Conservation (phyloP, 495 filamentous ascomycete genomes). For the Lasiosphaeriaceae sp. region DNA sequence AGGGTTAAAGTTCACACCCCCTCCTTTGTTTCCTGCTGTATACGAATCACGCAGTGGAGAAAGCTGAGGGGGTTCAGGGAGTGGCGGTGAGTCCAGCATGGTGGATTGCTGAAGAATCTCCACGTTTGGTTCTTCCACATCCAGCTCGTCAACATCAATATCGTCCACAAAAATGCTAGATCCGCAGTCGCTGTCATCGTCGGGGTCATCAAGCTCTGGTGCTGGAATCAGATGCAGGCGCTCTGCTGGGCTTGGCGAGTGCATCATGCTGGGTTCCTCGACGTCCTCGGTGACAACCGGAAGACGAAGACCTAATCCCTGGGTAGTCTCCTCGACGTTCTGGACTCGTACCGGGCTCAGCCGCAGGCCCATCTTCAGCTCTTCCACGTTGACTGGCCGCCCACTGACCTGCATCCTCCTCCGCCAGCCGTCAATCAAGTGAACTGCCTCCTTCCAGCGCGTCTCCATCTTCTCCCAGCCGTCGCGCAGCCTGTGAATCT, state of each 20-base stretch:
- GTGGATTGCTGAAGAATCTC: conserved; percentile 44
- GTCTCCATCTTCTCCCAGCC: conserved; percentile 90
- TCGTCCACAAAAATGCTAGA: conserved; percentile 52
- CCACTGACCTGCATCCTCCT: conserved; percentile 75
- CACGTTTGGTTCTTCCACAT: conserved; percentile 45
- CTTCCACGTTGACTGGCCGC: conserved; percentile 75
- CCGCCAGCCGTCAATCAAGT: conserved; percentile 91
- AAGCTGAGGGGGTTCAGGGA: conserved; percentile 37
- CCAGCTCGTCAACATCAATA: conserved; percentile 46
- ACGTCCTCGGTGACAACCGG: conserved; percentile 36
- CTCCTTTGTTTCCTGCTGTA: conserved; percentile 41
- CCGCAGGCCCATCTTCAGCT: conserved; percentile 70
- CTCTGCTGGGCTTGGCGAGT: conserved; percentile 16
- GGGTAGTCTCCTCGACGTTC: conserved; percentile 44
- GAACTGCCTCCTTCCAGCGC: conserved; percentile 83
- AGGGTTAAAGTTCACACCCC: conserved; percentile 6
- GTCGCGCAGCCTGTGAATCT: conserved; percentile 73
- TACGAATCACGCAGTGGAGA: conserved; percentile 45
- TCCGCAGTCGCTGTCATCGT: conserved; percentile 41
- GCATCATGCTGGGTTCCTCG: conserved; percentile 21
- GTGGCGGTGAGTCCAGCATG: conserved; percentile 31
- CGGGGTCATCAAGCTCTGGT: conserved; percentile 30
- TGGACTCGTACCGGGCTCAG: conserved; percentile 58
- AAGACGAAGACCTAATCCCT: conserved; percentile 22
- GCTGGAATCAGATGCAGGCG: conserved; percentile 33